Percentiles rank a stretch among this genome's conserved stretches.
Evolutionary conservation across 768 basidiomycete genomes (phyloP).

Genomic region (Leccinum longicurvipes): DNA sequence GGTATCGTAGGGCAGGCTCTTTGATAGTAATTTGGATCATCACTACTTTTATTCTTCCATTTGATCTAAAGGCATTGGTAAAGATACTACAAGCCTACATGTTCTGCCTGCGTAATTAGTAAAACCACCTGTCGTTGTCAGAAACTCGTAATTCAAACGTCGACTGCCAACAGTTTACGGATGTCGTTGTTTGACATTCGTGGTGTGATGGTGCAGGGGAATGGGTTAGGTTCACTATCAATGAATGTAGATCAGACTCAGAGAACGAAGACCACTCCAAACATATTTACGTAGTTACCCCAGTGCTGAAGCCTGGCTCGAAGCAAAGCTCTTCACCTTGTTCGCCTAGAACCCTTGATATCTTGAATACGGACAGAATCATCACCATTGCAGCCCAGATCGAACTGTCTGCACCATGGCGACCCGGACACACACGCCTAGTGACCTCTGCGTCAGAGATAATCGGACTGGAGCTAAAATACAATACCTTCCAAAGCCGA

Average conservation of each 20-base stretch:
- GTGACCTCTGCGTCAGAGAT: not conserved
- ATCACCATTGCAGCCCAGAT: slow-evolving; percentile 31
- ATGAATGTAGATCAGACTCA: not conserved
- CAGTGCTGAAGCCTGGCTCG: slow-evolving; percentile 10
- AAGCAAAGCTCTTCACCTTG: slow-evolving; percentile 26
- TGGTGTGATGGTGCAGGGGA: slow-evolving; percentile 15
- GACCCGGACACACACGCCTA: slow-evolving; percentile 33
- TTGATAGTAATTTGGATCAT: not conserved
- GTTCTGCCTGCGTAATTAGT: not conserved
- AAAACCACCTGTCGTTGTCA: not conserved
- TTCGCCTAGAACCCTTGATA: slow-evolving; percentile 23
- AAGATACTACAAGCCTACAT: not conserved
- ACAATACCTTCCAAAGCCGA: slow-evolving; percentile 26
- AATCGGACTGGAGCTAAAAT: not conserved
- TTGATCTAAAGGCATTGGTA: not conserved
- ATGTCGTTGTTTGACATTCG: slow-evolving; percentile 1
- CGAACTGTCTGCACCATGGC: slow-evolving; percentile 26
- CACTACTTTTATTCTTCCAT: not conserved
- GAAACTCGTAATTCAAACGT: not conserved
- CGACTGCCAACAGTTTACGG: not conserved
- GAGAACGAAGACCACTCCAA: not conserved
- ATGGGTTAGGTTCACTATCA: slow-evolving; percentile 12
- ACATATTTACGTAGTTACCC: slow-evolving; percentile 12
- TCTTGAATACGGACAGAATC: slow-evolving; percentile 24
- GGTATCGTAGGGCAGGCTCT: not conserved